Conservation (phyloP, 306 rosid genomes). For the Abrus pulchellus region DNA sequence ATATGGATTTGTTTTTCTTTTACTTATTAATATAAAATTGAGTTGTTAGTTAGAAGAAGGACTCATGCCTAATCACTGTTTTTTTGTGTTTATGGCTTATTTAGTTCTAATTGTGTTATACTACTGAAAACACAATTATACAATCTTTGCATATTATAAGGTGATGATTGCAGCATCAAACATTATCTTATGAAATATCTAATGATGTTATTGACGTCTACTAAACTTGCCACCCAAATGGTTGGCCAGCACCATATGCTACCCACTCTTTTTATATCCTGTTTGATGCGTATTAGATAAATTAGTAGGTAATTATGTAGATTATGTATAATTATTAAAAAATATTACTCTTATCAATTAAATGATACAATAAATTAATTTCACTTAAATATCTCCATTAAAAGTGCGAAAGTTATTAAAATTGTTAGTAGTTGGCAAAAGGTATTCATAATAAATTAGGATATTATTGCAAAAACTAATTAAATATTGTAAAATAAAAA, state of each 20-base stretch:
- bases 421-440: too few relatives aligned
- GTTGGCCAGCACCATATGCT: neutral
- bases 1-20: neutral
- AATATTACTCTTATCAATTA: too few relatives aligned
- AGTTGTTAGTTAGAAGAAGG: neutral
- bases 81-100: neutral
- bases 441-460: too few relatives aligned
- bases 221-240: conserved; percentile 6
- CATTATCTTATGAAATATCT: neutral
- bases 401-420: too few relatives aligned
- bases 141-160: neutral
- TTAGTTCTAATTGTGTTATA: neutral
- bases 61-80: neutral
- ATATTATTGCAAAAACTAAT: too few relatives aligned
- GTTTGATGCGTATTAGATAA: too few relatives aligned
- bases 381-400: too few relatives aligned
- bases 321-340: too few relatives aligned
- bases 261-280: neutral
- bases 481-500: too few relatives aligned
- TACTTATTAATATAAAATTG: neutral
- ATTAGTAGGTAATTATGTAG: too few relatives aligned
- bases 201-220: neutral
- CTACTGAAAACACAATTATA: neutral
- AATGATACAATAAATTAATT: too few relatives aligned
- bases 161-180: neutral